Conservation (phyloP, 257 asterid species). For the Hygrophila difformis region DNA sequence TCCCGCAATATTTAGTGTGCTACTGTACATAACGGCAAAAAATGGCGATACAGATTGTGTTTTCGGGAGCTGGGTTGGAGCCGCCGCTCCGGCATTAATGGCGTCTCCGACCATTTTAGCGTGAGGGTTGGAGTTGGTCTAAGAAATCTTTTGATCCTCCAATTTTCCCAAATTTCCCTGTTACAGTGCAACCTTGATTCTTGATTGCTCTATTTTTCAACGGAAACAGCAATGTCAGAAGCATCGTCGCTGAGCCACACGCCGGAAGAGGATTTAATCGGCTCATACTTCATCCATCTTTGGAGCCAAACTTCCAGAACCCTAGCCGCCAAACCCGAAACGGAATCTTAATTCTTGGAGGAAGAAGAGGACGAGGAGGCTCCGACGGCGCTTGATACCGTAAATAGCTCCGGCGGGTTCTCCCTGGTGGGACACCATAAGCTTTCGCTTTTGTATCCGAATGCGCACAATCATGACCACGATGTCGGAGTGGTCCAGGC, state of each 20-base stretch:
- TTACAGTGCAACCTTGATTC: constrained; percentile 21
- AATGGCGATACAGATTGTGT: too few species aligned
- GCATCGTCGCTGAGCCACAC: constrained; percentile 32
- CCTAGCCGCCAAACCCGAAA: constrained; percentile 31
- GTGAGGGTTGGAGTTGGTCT: too few species aligned
- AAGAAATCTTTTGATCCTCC: constrained; percentile 18
- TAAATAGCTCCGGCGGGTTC: constrained; percentile 73
- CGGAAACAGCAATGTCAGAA: constrained; percentile 26
- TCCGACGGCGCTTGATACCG: constrained; percentile 71
- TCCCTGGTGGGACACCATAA: constrained; percentile 71
- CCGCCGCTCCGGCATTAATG: too few species aligned
- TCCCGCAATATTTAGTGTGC: too few species aligned
- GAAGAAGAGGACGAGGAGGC: constrained; percentile 49
- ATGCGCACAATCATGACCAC: constrained; percentile 55
- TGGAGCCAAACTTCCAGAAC: constrained; percentile 62
- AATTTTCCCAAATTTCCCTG: neutral
- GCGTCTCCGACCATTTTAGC: too few species aligned
- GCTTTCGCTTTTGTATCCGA: constrained; percentile 63
- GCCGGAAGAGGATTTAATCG: constrained; percentile 42
- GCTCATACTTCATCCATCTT: constrained; percentile 57
- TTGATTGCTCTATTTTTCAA: constrained; percentile 16
- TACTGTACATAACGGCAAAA: too few species aligned
- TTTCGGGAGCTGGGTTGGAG: too few species aligned
- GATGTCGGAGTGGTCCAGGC: constrained; percentile 95
- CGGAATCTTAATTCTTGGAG: constrained; percentile 16